Evolutionary conservation across 2,329 filamentous ascomycete species (phyloP).

Genomic region (Dactylellina cionopaga): DNA sequence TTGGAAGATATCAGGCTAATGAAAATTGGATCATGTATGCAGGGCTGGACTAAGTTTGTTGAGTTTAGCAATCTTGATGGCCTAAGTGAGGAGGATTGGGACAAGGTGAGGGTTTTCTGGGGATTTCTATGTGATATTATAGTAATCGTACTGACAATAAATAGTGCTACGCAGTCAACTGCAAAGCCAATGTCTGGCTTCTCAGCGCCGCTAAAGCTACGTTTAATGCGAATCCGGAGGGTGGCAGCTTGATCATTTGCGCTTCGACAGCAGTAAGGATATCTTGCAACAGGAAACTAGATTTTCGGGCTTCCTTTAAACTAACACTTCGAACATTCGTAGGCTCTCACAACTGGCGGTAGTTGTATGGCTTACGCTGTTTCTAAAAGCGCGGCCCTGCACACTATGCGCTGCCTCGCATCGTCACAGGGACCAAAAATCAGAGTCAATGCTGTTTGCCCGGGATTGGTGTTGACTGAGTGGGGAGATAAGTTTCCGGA

Average conservation of each 20-base stretch:
- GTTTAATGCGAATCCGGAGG: conserved; percentile 71
- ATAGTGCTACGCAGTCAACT: conserved; percentile 65
- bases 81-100: conserved; percentile 71
- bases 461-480: conserved; percentile 73
- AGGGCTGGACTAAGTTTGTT: conserved; percentile 72
- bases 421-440: conserved; percentile 71
- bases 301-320: conserved; percentile 59
- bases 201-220: conserved; percentile 69
- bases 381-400: conserved; percentile 78
- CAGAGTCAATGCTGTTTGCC: conserved; percentile 72
- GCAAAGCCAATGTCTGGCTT: conserved; percentile 67
- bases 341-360: conserved; percentile 66
- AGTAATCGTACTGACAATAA: not conserved
- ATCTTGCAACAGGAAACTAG: not conserved
- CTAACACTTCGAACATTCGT: conserved; percentile 51
- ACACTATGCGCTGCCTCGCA: conserved; percentile 73
- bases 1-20: not conserved
- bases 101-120: conserved; percentile 63
- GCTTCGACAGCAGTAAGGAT: conserved; percentile 66
- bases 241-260: conserved; percentile 72
- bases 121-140: too few relatives aligned
- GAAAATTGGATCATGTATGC: too few relatives aligned
- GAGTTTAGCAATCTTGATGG: conserved; percentile 69
- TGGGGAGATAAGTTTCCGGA: conserved; percentile 72
- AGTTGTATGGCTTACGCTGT: conserved; percentile 77